Evolutionary conservation across 176 grass and related monocot species (phyloP).

Genomic region (Triticum monococcum): DNA sequence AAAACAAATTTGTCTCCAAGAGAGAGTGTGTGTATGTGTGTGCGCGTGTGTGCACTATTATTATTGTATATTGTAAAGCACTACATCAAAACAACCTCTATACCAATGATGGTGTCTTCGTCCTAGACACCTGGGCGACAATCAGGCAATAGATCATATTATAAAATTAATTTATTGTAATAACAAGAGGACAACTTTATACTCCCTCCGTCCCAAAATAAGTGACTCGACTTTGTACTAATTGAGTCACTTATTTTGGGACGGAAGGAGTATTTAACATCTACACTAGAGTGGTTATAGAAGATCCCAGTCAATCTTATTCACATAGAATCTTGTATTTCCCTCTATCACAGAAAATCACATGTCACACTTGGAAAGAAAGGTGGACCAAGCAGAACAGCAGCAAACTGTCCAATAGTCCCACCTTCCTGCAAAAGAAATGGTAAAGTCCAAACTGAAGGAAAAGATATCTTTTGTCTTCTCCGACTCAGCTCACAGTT

Average conservation of each 20-base stretch:
- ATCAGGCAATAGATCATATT: neutral
- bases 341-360: neutral
- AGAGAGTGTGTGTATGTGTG: too few relatives aligned
- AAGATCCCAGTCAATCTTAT: neutral
- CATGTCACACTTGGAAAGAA: neutral
- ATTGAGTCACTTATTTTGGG: too few relatives aligned
- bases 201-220: too few relatives aligned
- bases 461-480: neutral
- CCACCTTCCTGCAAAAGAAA: neutral
- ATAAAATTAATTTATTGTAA: neutral
- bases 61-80: neutral
- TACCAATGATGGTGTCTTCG: neutral
- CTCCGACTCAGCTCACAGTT: neutral
- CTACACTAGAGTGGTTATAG: neutral
- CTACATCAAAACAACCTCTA: neutral
- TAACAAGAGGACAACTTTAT: neutral
- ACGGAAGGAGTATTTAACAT: neutral
- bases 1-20: neutral
- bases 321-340: neutral
- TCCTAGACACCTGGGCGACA: conserved; percentile 1
- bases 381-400: neutral
- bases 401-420: neutral
- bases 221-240: too few relatives aligned
- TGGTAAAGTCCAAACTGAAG: neutral
- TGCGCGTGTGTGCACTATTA: neutral